These are phyloP conservation scores for Hemisphaericaspora nanyangensis DNA, from an alignment of 805 yeast species.

Conservation along the genomic window DNA sequence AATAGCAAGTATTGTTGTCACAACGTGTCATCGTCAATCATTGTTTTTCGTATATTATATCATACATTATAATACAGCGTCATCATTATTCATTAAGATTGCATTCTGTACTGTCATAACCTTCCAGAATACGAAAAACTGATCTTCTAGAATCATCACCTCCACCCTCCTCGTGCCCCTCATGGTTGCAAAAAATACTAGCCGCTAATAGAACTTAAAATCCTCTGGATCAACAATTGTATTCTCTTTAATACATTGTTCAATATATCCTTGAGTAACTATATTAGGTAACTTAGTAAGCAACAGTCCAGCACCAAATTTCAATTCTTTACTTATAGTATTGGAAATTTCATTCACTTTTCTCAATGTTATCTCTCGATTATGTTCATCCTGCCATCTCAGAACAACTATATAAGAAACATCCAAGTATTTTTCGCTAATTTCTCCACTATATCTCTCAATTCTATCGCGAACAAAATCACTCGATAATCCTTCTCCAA, in stretches of 20 bases:
- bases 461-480: conserved; percentile 23
- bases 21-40: no score
- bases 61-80: no score
- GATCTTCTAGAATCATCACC: no score
- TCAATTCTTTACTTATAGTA: conserved; percentile 9
- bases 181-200: background rate
- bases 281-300: conserved; percentile 27
- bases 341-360: conserved; percentile 14
- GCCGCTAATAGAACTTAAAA: conserved; percentile 12
- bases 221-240: conserved; percentile 29
- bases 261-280: conserved; percentile 30
- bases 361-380: conserved; percentile 1
- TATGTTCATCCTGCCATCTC: conserved; percentile 6
- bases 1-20: no score
- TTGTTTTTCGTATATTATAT: no score
- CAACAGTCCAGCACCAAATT: conserved; percentile 8
- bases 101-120: no score
- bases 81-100: no score
- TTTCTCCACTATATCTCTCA: conserved; percentile 43
- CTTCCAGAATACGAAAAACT: no score
- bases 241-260: conserved; percentile 21
- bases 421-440: conserved; percentile 10
- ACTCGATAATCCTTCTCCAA: conserved; percentile 9
- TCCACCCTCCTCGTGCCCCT: no score
- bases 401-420: conserved; percentile 10